Evolutionary conservation across 345 rosid species (phyloP), one percentile per base, ranked within the genome.

Genomic region (Noccaea caerulescens): DNA sequence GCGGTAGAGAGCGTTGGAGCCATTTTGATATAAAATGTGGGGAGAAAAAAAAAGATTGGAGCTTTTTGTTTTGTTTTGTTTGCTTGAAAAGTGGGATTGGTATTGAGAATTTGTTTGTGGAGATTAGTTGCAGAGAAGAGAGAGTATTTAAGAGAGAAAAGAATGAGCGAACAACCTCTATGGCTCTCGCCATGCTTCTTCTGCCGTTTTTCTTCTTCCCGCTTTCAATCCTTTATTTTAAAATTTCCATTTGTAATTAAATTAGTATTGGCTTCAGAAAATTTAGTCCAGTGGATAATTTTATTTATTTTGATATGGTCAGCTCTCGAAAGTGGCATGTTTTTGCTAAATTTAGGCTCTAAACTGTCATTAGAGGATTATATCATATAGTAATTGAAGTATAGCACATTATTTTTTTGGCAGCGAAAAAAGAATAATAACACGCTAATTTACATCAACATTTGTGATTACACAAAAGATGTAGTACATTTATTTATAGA

Each of bases 161-260:
- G 76, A 54, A 66, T 73, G 77, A 74, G 47, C 56, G 72, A 74
- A 66, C 79, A 75, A 75, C 79, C 74, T 61, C 47, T 18, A 46
- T 53, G 79, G 54, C 79, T 75, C 45, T 36, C 52, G 18, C 63
- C 79, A 75, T 75, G 79, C 74, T 68, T 55, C 77, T 39, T 65
- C 45, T 68, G n/a, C 76, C 18, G 69, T 49, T 73, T 56, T 73
- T 0, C 42, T 36, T 45, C 23, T 68, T 75, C 73, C 74, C 79
- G 74, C 79, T 56, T 47, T 32, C 45, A 16, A 55, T 55, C 3
- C 4, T 43, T 44, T 44, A 23, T 68, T 56, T 54, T 6, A 13
- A 20, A 38, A 53, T 1, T 18, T 60, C 74, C 43, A 70, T 38
- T 49, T 60, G 58, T 27, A 70, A 70, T 50, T 66, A 4, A n/a